Base-by-base conservation (phyloP, 1,139 yeast genomes). In the Saccharomyces hybrid region DNA sequence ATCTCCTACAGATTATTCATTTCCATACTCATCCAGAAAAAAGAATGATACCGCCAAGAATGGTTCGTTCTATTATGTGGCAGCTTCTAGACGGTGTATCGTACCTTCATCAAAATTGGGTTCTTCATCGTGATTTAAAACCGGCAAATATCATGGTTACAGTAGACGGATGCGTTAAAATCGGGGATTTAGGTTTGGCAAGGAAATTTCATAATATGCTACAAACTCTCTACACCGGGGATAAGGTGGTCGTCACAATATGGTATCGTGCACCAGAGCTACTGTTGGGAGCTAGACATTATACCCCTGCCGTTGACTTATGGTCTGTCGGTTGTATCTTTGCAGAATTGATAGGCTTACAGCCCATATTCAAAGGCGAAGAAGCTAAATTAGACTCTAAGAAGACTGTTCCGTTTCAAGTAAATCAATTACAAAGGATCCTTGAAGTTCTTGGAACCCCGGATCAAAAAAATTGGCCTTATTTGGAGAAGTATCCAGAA, bases 91-190 rank as follows among this genome's bases (percentile, higher is more conserved):
- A 89, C 63, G 99, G 99, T 1, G 95, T 93, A 1, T 82, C 91
- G 0, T 93, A 86, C 67, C 72, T 93, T 53, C 99, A 93, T 71
- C 93, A 89, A 69, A 91, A 93, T 70, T 93, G 98, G 98, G 84
- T 95, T 2, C 76, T 95, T 52, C 99, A 93, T 70, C 78, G 99
- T 59, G 99, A 93, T 72, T 78, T 93, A 61, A 93, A 93, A 68
- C 99, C 99, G 0, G 99, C 99, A 0, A 93, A 93, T 70, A 93
- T 95, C 61, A 93, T 93, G 98, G 96, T 93, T 1, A 83, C 97
- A 0, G 79, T 84, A 9, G 82, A 80, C 56, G 99, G 99, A 0
- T 83, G 84, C 25, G 96, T 93, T 20, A 95, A 93, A 68, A 90
- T 95, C 59, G 99, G 98, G 30, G 99, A 93, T 73, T 78, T 93